Evolutionary conservation across 139 green algal species (phyloP).

Genomic region (Diplosphaera chodatii): DNA sequence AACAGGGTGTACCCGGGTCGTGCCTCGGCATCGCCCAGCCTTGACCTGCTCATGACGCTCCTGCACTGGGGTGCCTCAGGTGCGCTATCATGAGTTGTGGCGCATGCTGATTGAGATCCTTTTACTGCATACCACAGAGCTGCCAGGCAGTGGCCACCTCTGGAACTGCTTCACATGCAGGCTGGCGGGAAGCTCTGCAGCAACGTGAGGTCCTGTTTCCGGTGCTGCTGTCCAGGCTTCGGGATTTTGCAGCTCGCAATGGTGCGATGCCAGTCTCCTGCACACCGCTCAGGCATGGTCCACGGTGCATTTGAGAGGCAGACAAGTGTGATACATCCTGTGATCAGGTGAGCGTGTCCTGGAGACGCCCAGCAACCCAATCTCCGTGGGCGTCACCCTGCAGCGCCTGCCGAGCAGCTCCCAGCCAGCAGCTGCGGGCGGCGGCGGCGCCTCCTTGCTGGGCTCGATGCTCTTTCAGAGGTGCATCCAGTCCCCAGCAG

Average conservation of each 20-base stretch:
- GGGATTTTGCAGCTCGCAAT: background rate
- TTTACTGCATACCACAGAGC: no score
- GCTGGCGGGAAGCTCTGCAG: background rate
- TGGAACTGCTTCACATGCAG: no score
- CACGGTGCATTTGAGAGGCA: no score
- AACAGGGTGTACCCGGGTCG: conserved; percentile 76
- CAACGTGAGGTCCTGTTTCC: background rate
- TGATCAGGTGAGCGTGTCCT: conserved; percentile 68
- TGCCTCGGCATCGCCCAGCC: conserved; percentile 57
- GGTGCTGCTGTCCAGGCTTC: background rate
- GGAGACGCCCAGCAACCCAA: conserved; percentile 79
- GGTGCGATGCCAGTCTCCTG: no score
- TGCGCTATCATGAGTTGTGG: no score
- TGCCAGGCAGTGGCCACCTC: no score
- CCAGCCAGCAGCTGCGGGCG: background rate
- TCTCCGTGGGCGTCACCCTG: conserved; percentile 82
- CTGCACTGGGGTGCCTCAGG: conserved; percentile 67
- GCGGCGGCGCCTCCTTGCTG: conserved; percentile 37
- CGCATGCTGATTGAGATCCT: no score
- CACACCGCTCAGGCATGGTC: no score
- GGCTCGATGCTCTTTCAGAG: conserved; percentile 78
- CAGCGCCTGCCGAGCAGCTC: background rate
- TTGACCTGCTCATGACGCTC: conserved; percentile 93
- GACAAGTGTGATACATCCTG: no score
- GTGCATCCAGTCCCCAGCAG: conserved; percentile 13